Percentiles rank a stretch among this genome's conserved stretches.
phyloP scores from a whole-genome alignment of 768 basidiomycete genomes.

The Fistulinella prunicolor region DNA sequence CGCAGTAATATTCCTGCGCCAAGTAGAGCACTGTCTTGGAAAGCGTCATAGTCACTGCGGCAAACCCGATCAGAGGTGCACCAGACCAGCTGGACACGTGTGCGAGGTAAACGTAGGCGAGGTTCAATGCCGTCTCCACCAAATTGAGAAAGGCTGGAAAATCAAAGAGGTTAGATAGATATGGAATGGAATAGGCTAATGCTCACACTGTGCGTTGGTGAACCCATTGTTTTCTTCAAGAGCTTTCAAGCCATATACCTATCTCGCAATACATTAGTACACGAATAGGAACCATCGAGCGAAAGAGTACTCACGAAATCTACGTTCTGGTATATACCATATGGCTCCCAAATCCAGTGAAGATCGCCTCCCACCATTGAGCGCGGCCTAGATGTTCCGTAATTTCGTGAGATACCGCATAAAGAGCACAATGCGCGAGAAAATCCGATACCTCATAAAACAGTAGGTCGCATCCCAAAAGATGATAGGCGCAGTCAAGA shows the following conservation, averaged over 20 bases:
- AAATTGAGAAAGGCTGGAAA: constrained; percentile 69
- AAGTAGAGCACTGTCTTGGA: constrained; percentile 85
- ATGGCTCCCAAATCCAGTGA: constrained; percentile 90
- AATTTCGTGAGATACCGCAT: neutral
- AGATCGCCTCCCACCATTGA: constrained; percentile 87
- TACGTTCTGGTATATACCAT: constrained; percentile 72
- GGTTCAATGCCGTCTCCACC: constrained; percentile 72
- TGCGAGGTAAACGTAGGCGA: constrained; percentile 72
- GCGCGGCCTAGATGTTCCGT: constrained; percentile 54
- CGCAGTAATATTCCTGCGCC: constrained; percentile 76
- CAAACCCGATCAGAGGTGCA: constrained; percentile 74
- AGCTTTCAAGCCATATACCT: constrained; percentile 74
- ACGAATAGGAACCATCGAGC: constrained; percentile 31
- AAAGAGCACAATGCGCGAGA: neutral
- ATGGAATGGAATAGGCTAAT: neutral
- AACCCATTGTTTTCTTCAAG: constrained; percentile 71
- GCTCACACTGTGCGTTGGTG: constrained; percentile 78
- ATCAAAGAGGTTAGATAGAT: neutral
- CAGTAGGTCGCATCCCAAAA: constrained; percentile 83
- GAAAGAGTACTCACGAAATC: constrained; percentile 34
- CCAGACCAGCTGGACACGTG: constrained; percentile 59
- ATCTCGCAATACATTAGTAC: constrained; percentile 22
- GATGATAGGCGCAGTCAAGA: constrained; percentile 50
- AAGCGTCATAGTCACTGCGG: constrained; percentile 71
- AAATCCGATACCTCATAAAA: constrained; percentile 62